phyloP scores from a whole-genome alignment of 257 asterid genomes.

The Penstemon barbatus region DNA sequence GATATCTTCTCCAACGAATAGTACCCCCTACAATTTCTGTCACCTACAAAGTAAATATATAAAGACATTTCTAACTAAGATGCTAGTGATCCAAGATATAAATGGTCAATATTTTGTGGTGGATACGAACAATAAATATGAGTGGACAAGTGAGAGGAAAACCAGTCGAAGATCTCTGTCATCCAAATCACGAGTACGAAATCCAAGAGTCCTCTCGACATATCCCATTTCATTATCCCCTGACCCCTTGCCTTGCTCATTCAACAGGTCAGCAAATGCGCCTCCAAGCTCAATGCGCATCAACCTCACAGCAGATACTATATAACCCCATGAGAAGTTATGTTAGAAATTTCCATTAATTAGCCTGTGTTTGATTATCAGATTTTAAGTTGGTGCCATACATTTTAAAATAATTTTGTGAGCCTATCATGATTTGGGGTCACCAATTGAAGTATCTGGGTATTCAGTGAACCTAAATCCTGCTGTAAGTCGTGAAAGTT shows the following conservation, averaged over 20 bases:
- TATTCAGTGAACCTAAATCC: neutral
- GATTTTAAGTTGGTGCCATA: neutral
- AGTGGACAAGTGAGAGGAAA: slow-evolving; percentile 11
- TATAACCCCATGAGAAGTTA: slow-evolving; percentile 12
- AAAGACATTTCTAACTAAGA: neutral
- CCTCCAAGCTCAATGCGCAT: slow-evolving; percentile 94
- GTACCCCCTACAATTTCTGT: slow-evolving; percentile 97
- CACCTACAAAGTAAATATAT: slow-evolving; percentile 45
- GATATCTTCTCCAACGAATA: slow-evolving; percentile 95
- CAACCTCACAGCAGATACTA: slow-evolving; percentile 92
- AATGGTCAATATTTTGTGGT: slow-evolving; percentile 7
- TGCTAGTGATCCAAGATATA: slow-evolving; percentile 1
- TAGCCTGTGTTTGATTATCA: neutral
- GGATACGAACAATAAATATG: slow-evolving; percentile 9
- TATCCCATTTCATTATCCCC: slow-evolving; percentile 92
- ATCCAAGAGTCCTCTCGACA: slow-evolving; percentile 92
- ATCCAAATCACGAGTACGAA: slow-evolving; percentile 75
- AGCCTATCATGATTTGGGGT: neutral
- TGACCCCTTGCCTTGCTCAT: slow-evolving; percentile 93
- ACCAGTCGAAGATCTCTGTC: slow-evolving; percentile 95
- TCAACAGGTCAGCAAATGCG: slow-evolving; percentile 91
- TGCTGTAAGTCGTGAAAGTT: neutral
- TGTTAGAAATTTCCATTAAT: neutral
- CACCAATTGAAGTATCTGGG: neutral
- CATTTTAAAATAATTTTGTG: neutral